Evolutionary conservation across 2,329 filamentous ascomycete species (phyloP), one percentile per base, ranked within the genome.

Genomic region (Raffaelea albimanens): DNA sequence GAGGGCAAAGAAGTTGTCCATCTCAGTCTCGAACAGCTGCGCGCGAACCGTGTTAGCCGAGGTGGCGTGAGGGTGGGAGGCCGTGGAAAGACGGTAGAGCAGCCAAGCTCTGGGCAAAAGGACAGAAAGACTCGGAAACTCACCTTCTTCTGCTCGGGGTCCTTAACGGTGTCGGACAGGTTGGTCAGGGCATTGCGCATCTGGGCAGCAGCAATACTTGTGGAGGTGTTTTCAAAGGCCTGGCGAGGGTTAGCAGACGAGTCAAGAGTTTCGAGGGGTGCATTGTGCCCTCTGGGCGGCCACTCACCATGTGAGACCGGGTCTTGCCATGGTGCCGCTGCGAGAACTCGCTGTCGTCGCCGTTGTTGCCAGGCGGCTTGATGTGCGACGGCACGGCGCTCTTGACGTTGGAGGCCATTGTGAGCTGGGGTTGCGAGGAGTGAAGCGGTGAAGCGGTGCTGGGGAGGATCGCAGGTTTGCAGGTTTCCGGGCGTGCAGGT

Each of bases 1-100:
- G 53, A 98, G 85, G 52, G 89, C 85, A 66, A 98, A 98, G 78
- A 98, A 98, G 82, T 98, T 98, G 80, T 98, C 93, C 90, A 96
- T 97, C 73, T 98, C 91, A 4, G 90, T 94, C 74, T 97, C 91
- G 68, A 97, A 97, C 57, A 94, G 82, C 87, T 87, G 57, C 58
- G 43, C 3, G n/a, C 13, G 21, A 20, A n/a, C n/a, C n/a, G 36
- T n/a, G 14, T 22, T 16, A 45, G 43, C 13, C 33, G n/a, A 38
- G 5, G 18, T 29, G 25, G 25, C 13, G 25, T 29, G 25, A 29
- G 7, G 25, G 25, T 7, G 25, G 25, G 7, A 13, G 13, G 13
- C 7, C 7, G 25, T 7, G 7, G 25, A 29, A 29, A 29, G 25
- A 29, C 25, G 25, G 25, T 13, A 29, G 25, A 29, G 25, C 7